Conservation (phyloP, 2,329 filamentous ascomycete species). For the Calonectria leucothoes region DNA sequence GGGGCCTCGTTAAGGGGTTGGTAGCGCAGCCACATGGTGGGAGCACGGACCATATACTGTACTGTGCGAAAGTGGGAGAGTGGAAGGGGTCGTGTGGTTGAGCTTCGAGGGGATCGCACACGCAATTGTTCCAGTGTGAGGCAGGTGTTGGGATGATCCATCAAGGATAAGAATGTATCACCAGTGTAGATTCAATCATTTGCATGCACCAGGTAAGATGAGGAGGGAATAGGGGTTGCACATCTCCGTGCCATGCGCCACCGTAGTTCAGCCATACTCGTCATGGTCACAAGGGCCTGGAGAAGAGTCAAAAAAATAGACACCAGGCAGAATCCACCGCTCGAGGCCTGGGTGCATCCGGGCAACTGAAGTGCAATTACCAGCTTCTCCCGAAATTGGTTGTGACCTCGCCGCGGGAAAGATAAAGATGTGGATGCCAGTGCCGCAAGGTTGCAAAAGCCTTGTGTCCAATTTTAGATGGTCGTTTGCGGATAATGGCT, state of each 20-base stretch:
- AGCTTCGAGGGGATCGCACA: slow-evolving; percentile 5
- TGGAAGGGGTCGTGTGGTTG: slow-evolving; percentile 10
- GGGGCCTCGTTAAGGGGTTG: slow-evolving; percentile 40
- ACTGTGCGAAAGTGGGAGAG: slow-evolving; percentile 17
- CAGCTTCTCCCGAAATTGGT: slow-evolving; percentile 8
- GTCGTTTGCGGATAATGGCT: slow-evolving; percentile 13
- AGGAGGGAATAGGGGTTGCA: background rate
- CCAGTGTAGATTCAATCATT: background rate
- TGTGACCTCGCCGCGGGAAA: background rate
- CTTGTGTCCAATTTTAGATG: slow-evolving; percentile 18
- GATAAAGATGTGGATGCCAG: background rate
- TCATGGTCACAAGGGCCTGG: background rate
- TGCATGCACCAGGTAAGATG: slow-evolving; percentile 3
- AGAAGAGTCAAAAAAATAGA: background rate
- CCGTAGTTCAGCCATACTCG: background rate
- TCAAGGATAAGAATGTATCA: slow-evolving; percentile 12
- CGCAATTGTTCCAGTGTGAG: slow-evolving; percentile 7
- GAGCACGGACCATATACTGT: background rate
- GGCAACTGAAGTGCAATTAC: slow-evolving; percentile 2
- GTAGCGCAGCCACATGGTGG: slow-evolving; percentile 34
- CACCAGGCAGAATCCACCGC: slow-evolving; percentile 7
- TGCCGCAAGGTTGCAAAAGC: slow-evolving; percentile 2
- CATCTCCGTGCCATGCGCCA: background rate
- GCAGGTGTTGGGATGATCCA: slow-evolving; percentile 3
- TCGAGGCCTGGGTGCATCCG: background rate